Evolutionary conservation across 208 protist species (phyloP), one percentile per base, ranked within the genome.

Genomic region (Naegleria lovaniensis): DNA sequence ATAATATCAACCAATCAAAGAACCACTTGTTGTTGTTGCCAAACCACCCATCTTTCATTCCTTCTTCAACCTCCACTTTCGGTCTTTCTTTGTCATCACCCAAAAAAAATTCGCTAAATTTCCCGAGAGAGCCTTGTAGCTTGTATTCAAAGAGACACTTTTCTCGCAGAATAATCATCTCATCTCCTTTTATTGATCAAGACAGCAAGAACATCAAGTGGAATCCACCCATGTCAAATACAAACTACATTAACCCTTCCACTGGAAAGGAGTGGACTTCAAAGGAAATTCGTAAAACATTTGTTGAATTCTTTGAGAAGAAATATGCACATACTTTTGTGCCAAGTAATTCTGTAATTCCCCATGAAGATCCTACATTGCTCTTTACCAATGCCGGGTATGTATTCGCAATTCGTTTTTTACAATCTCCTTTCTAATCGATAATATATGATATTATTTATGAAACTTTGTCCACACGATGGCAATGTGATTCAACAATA

Each of bases 311-410:
- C 93, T 99, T 99, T 93, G 94, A 94, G 33, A 90, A 95, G 41
- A 93, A 97, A 92, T 93, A 96, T 29, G 92, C 90, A 6, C 98
- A 99, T 93, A 96, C 94, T 15, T 97, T 98, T 92, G 95, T 97
- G 51, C 94, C 94, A 79, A 98, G 97, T 83, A 97, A 96, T 88
- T 92, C 96, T 16, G 97, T 99, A 2, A 96, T 99, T 22, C 99
- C 99, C 6, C 93, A 96, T 79, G 94, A 99, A 91, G 99, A 99
- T 95, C 98, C 98, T 13, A 99, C 99, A 0, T 96, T 99, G 33
- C 96, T 99, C 41, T 99, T 99, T 93, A 96, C 96, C 92, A 99
- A 99, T 92, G 97, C 98, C 9, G 99, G 99, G 83, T 86, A 86
- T 13, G 39, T 51, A 86, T 95, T 96, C 11, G 19, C 3, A 13